Conservation (phyloP, 1,284 basidiomycete species). For the Trichosporon sp. region DNA sequence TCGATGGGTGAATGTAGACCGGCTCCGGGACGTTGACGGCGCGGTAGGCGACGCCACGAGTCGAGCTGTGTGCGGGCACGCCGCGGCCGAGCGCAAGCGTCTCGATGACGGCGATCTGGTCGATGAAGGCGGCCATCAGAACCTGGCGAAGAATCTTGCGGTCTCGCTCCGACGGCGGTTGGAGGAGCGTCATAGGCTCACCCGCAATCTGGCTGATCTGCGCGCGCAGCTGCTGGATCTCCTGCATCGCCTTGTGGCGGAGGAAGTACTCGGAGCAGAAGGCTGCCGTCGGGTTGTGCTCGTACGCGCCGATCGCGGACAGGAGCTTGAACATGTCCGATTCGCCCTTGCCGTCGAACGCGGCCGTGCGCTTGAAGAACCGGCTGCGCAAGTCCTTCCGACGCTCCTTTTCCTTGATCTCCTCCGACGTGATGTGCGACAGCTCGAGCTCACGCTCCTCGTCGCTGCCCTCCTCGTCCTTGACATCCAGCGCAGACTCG, state of each 20-base stretch:
- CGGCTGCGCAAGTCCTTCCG: constrained; percentile 67
- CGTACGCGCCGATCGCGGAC: constrained; percentile 93
- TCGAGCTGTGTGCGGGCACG: constrained; percentile 68
- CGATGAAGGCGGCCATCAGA: constrained; percentile 86
- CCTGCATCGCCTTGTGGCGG: constrained; percentile 96
- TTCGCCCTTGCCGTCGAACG: constrained; percentile 68
- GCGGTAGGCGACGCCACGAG: constrained; percentile 79
- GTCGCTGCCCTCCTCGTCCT: constrained; percentile 58
- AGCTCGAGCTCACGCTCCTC: constrained; percentile 59
- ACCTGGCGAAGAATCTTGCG: constrained; percentile 90
- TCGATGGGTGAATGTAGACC: constrained; percentile 90
- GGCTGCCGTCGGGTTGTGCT: constrained; percentile 74
- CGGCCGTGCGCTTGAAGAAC: constrained; percentile 79
- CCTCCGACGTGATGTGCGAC: constrained; percentile 64
- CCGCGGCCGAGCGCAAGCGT: constrained; percentile 68
- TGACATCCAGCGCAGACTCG: constrained; percentile 67
- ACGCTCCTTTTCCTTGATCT: constrained; percentile 68
- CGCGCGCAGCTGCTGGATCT: constrained; percentile 93
- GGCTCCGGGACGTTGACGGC: constrained; percentile 81
- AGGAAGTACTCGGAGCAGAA: constrained; percentile 93
- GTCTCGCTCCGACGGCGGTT: constrained; percentile 63
- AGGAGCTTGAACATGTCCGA: constrained; percentile 89
- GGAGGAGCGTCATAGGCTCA: constrained; percentile 63
- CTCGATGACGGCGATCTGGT: constrained; percentile 91
- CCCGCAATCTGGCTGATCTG: constrained; percentile 84